Evolutionary conservation across 768 basidiomycete genomes (phyloP).

Genomic region (Crucibulum laeve): DNA sequence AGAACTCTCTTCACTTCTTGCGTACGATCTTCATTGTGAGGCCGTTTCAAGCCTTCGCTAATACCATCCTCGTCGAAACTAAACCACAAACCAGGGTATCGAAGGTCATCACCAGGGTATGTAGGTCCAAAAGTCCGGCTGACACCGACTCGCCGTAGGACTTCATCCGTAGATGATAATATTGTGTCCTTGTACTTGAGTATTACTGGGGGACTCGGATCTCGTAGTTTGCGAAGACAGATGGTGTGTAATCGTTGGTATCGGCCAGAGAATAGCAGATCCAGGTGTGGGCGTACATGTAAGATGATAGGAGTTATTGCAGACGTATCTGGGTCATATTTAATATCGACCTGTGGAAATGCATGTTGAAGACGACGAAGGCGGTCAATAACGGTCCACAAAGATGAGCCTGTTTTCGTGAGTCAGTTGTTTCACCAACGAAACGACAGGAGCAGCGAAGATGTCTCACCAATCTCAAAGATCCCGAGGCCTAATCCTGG

Average conservation of each 20-base stretch:
- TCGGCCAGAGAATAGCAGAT: conserved; percentile 79
- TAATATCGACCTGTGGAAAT: conserved; percentile 81
- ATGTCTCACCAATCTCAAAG: conserved; percentile 65
- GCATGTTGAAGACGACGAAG: conserved; percentile 60
- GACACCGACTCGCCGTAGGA: conserved; percentile 60
- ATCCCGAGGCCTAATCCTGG: conserved; percentile 75
- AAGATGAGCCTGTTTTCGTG: conserved; percentile 69
- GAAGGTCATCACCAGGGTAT: conserved; percentile 70
- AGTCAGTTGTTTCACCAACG: conserved; percentile 4
- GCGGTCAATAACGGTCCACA: conserved; percentile 74
- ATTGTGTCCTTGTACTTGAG: conserved; percentile 63
- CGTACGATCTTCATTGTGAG: conserved; percentile 53
- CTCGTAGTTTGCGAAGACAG: conserved; percentile 62
- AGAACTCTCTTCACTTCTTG: conserved; percentile 78
- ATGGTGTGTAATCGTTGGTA: conserved; percentile 81
- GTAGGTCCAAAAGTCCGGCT: conserved; percentile 79
- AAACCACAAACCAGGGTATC: conserved; percentile 83
- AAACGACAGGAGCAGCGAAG: background rate
- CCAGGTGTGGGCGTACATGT: conserved; percentile 76
- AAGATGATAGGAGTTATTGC: conserved; percentile 71
- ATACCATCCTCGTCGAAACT: conserved; percentile 75
- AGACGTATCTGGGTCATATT: conserved; percentile 72
- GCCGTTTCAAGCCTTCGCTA: conserved; percentile 49
- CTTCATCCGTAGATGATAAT: conserved; percentile 58
- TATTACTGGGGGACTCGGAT: conserved; percentile 61